phyloP scores from a whole-genome alignment of 1,284 basidiomycete species.

The Boletellus deceptivus region DNA sequence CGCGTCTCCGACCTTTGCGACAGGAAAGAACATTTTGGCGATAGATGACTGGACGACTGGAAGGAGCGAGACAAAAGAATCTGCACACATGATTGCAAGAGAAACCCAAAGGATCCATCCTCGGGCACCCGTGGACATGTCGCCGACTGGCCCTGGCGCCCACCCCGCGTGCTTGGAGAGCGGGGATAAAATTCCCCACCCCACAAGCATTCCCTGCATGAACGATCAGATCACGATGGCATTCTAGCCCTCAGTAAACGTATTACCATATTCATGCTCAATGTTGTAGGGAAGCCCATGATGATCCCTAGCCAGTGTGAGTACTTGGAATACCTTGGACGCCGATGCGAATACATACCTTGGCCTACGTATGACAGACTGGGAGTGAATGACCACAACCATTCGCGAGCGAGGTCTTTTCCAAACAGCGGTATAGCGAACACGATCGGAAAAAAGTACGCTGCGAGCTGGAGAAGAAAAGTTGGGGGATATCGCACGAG shows the following conservation, averaged over 20 bases:
- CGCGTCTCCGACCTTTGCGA: conserved; percentile 17
- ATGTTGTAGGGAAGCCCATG: conserved; percentile 94
- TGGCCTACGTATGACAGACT: conserved; percentile 91
- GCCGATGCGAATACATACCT: conserved; percentile 44
- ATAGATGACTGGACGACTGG: conserved; percentile 63
- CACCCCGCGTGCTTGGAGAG: conserved; percentile 79
- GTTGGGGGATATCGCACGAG: conserved; percentile 3
- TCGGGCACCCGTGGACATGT: conserved; percentile 80
- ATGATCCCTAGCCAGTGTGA: conserved; percentile 72
- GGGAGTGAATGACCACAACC: conserved; percentile 95
- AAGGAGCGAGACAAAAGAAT: conserved; percentile 82
- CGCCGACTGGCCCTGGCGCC: conserved; percentile 87
- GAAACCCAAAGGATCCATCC: conserved; percentile 96
- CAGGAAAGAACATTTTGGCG: conserved; percentile 38
- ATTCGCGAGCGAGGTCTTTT: conserved; percentile 77
- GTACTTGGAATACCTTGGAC: neutral
- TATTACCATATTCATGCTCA: conserved; percentile 86
- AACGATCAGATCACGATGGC: conserved; percentile 2
- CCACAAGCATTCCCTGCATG: conserved; percentile 84
- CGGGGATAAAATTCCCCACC: conserved; percentile 91
- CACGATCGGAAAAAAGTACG: conserved; percentile 87
- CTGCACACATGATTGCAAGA: conserved; percentile 92
- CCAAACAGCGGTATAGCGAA: conserved; percentile 93
- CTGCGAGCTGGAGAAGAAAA: conserved; percentile 52
- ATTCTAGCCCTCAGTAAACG: neutral